Evolutionary conservation across 2,329 filamentous ascomycete genomes (phyloP).

Genomic region (Metarhizium guizhouense): DNA sequence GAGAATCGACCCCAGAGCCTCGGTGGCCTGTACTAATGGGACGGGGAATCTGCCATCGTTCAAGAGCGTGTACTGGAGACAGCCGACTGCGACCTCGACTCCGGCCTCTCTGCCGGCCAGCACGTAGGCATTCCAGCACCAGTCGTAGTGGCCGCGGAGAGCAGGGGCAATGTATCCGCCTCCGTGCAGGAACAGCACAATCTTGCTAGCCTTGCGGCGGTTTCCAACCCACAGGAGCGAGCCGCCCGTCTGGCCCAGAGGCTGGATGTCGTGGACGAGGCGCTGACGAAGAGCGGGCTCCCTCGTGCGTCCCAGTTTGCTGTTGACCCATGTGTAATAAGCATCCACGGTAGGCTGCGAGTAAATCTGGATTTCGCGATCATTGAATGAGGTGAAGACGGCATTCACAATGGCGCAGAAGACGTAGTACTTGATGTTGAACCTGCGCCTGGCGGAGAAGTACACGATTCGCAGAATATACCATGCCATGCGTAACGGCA

Average conservation of each 20-base stretch:
- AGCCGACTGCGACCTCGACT: conserved; percentile 19
- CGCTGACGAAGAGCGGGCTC: conserved; percentile 7
- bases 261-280: conserved; percentile 11
- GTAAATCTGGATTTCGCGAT: conserved; percentile 15
- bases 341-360: conserved; percentile 9
- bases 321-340: conserved; percentile 15
- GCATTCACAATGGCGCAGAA: conserved; percentile 11
- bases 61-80: conserved; percentile 25
- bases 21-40: conserved; percentile 22
- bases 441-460: conserved; percentile 9
- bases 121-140: conserved; percentile 18
- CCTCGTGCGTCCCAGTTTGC: conserved; percentile 9
- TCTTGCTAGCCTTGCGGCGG: conserved; percentile 15
- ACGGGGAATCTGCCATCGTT: conserved; percentile 20
- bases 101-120: conserved; percentile 10
- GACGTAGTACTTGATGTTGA: conserved; percentile 7
- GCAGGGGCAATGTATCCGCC: conserved; percentile 17
- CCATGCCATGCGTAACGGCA: conserved; percentile 4
- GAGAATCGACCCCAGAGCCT: conserved; percentile 21
- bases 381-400: conserved; percentile 11
- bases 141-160: conserved; percentile 15
- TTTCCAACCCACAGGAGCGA: conserved; percentile 20
- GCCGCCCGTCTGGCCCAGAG: conserved; percentile 8
- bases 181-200: conserved; percentile 21
- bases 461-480: neutral